Percentiles rank a stretch among this genome's conserved stretches.
phyloP scores from a whole-genome alignment of 2,329 filamentous ascomycete genomes.

The Parascedosporium putredinis region DNA sequence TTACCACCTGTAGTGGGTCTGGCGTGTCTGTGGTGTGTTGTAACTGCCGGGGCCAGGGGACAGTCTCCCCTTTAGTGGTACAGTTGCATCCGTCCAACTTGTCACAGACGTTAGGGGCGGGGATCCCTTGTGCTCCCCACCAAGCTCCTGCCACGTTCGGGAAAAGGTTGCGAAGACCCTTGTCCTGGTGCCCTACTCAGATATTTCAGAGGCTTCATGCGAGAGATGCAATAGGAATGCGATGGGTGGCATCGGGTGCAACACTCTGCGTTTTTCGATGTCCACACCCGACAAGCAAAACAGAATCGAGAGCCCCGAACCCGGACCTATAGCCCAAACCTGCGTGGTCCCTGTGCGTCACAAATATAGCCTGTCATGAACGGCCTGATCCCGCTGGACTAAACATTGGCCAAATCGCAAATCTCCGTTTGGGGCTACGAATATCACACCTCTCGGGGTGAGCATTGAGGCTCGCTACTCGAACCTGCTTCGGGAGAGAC shows the following conservation, averaged over 20 bases:
- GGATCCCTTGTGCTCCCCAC: not conserved
- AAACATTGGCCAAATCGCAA: too few species aligned
- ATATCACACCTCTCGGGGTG: too few species aligned
- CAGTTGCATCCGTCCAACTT: not conserved
- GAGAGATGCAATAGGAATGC: too few species aligned
- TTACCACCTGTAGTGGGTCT: not conserved
- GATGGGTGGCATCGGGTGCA: not conserved
- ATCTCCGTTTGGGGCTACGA: too few species aligned
- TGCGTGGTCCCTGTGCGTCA: too few species aligned
- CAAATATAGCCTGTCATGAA: too few species aligned
- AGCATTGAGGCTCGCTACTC: too few species aligned
- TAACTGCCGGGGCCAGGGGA: conserved; percentile 1
- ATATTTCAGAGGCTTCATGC: not conserved
- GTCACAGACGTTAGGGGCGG: not conserved
- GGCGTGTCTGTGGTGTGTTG: not conserved
- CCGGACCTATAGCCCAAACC: too few species aligned
- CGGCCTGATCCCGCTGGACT: too few species aligned
- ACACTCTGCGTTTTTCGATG: not conserved
- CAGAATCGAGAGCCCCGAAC: not conserved
- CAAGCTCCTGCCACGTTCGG: not conserved
- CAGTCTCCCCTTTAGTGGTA: not conserved
- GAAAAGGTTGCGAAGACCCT: not conserved
- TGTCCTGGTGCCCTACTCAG: not conserved
- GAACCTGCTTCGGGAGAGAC: too few species aligned
- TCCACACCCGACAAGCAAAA: not conserved